Evolutionary conservation across 345 rosid species (phyloP).

Genomic region (Diplotaxis tenuifolia): DNA sequence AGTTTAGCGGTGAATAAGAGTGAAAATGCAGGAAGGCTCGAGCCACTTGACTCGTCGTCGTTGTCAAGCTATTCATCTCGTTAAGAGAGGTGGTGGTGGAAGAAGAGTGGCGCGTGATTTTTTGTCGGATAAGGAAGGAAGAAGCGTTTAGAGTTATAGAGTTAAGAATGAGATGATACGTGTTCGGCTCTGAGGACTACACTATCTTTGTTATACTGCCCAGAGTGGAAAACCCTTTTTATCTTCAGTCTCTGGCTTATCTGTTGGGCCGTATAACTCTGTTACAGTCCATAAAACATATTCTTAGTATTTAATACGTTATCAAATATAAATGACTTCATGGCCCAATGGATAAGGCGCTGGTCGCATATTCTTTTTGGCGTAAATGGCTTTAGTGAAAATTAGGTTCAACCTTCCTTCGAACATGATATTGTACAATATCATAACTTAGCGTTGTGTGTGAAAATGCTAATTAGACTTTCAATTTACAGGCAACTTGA

Average conservation of each 20-base stretch:
- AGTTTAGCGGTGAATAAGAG: slow-evolving; percentile 22
- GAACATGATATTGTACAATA: neutral
- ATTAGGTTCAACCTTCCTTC: no score
- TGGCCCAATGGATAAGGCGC: slow-evolving; percentile 82
- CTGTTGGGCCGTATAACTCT: no score
- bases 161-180: neutral
- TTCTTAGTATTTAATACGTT: no score
- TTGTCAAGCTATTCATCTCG: slow-evolving; percentile 44
- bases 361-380: no score
- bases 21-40: slow-evolving; percentile 34
- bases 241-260: no score
- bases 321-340: no score
- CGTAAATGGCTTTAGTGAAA: no score
- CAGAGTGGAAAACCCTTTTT: no score
- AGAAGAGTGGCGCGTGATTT: slow-evolving; percentile 21
- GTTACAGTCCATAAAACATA: no score
- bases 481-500: slow-evolving; percentile 58
- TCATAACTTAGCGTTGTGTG: neutral
- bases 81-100: neutral
- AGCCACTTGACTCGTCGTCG: slow-evolving; percentile 48
- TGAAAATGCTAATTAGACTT: neutral
- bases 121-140: slow-evolving; percentile 34
- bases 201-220: neutral
- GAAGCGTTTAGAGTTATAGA: neutral
- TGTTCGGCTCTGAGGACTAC: slow-evolving; percentile 10